phyloP scores from a whole-genome alignment of 179 eudicot species.

The Spergularia azorica region DNA sequence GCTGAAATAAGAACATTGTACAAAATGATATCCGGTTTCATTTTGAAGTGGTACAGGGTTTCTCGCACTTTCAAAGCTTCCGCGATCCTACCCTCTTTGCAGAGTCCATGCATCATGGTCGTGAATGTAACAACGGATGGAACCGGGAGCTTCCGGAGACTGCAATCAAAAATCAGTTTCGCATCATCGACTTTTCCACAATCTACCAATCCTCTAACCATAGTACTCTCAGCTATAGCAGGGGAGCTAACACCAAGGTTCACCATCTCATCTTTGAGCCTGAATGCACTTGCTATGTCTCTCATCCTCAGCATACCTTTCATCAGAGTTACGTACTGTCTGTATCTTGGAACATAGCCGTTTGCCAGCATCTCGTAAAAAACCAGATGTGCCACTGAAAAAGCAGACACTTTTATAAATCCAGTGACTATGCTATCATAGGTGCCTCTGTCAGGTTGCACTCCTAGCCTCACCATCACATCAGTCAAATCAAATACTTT shows the following conservation, averaged over 20 bases:
- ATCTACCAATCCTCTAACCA: constrained; percentile 72
- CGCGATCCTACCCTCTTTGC: constrained; percentile 48
- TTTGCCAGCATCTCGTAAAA: constrained; percentile 60
- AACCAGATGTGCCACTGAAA: constrained; percentile 40
- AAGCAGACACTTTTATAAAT: constrained; percentile 45
- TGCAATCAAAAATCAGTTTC: constrained; percentile 50
- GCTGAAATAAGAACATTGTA: constrained; percentile 80
- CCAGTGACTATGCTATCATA: constrained; percentile 57
- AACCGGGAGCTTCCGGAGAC: constrained; percentile 51
- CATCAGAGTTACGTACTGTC: constrained; percentile 52
- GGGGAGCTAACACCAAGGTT: constrained; percentile 45
- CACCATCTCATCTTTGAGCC: constrained; percentile 68
- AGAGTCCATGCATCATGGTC: constrained; percentile 66
- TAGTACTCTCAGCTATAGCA: constrained; percentile 59
- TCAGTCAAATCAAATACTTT: constrained; percentile 58
- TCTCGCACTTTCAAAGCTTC: constrained; percentile 55
- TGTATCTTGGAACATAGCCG: constrained; percentile 58
- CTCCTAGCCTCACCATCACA: constrained; percentile 49
- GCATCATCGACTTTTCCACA: constrained; percentile 74
- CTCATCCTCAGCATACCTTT: constrained; percentile 62
- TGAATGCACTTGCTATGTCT: constrained; percentile 62
- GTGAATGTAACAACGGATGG: constrained; percentile 81
- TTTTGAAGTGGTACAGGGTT: constrained; percentile 52
- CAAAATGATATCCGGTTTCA: constrained; percentile 63
- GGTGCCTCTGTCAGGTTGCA: constrained; percentile 56